Conservation (phyloP, 2,329 filamentous ascomycete species). For the Xylariales sp. region DNA sequence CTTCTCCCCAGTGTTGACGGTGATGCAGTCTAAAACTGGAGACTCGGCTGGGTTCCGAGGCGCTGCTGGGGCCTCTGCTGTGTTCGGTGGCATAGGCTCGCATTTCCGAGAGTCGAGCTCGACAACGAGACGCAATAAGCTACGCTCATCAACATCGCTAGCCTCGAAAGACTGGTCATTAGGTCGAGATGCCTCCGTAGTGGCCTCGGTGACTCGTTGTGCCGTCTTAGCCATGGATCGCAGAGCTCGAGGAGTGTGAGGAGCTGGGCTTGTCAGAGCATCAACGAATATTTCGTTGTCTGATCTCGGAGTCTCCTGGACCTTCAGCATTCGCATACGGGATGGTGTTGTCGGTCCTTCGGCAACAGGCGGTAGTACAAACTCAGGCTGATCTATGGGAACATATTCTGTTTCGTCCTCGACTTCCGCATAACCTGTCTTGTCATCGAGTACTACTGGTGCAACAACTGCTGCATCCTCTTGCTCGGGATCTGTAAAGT, state of each 20-base stretch:
- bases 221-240: slow-evolving; percentile 3
- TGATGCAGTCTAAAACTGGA: slow-evolving; percentile 18
- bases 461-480: not conserved
- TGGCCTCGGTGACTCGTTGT: not conserved
- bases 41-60: slow-evolving; percentile 4
- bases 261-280: slow-evolving; percentile 39
- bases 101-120: slow-evolving; percentile 42
- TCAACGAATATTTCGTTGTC: slow-evolving; percentile 46
- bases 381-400: not conserved
- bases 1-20: slow-evolving; percentile 14
- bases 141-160: slow-evolving; percentile 38
- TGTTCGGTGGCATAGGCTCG: slow-evolving; percentile 20
- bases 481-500: not conserved
- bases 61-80: slow-evolving; percentile 8
- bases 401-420: slow-evolving; percentile 6
- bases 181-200: slow-evolving; percentile 5
- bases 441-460: not conserved
- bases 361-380: not conserved
- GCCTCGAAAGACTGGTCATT: slow-evolving; percentile 27
- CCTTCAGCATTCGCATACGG: slow-evolving; percentile 13
- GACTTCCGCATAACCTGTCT: slow-evolving; percentile 7
- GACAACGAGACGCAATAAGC: slow-evolving; percentile 43
- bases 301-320: slow-evolving; percentile 35
- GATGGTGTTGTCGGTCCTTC: slow-evolving; percentile 14
- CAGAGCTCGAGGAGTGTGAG: slow-evolving; percentile 19